These are phyloP conservation scores for Vaccinium myrtillus DNA, from an alignment of 148 eudicot species.

Conservation along the genomic window DNA sequence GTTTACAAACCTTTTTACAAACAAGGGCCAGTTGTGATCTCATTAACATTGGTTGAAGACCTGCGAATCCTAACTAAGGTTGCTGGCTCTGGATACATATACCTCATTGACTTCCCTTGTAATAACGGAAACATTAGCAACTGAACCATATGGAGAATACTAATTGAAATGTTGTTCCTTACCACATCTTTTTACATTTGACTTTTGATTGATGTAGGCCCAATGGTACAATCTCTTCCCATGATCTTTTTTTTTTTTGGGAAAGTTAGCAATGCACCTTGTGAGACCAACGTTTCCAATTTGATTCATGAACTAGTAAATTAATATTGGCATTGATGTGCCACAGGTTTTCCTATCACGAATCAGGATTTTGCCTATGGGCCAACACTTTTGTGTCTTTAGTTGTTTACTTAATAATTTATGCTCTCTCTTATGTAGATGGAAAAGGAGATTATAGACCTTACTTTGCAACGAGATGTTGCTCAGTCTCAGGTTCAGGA, in stretches of 20 bases:
- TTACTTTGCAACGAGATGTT: conserved; percentile 67
- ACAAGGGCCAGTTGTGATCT: neutral
- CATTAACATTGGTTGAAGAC: neutral
- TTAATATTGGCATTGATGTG: neutral
- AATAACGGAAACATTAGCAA: neutral
- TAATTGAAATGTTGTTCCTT: neutral
- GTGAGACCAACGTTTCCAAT: neutral
- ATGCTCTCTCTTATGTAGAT: conserved; percentile 38
- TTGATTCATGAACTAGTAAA: neutral
- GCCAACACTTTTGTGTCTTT: conserved; percentile 4
- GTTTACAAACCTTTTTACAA: neutral
- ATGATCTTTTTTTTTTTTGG: neutral
- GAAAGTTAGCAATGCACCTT: neutral
- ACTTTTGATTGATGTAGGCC: neutral
- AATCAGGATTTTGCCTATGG: neutral
- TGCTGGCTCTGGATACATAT: no score
- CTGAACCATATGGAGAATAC: neutral
- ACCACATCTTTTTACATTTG: neutral
- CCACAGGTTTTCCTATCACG: neutral
- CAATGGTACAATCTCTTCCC: neutral
- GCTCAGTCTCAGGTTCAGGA: conserved; percentile 77
- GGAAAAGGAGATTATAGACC: conserved; percentile 67
- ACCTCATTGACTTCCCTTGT: neutral
- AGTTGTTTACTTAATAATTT: neutral
- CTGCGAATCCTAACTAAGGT: neutral